A percentile compares a stretch with the other conserved stretches of the same genome.
phyloP scores from a whole-genome alignment of 2,329 filamentous ascomycete genomes.

The Endoconidiophora laricicola region DNA sequence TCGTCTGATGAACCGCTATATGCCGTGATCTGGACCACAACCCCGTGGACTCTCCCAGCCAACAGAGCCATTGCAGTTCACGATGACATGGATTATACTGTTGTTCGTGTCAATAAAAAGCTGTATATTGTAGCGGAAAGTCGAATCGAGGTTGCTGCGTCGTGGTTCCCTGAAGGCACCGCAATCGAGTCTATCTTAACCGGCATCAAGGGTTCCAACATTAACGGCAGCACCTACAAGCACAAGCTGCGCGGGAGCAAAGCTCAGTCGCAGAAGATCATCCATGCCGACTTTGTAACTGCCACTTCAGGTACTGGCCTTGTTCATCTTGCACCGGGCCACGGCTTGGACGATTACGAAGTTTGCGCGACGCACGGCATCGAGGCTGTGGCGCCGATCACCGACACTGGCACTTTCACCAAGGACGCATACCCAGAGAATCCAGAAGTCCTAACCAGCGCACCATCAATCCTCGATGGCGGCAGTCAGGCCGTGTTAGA shows the following conservation, averaged over 20 bases:
- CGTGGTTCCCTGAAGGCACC: constrained; percentile 31
- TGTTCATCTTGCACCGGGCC: constrained; percentile 88
- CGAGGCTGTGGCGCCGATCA: constrained; percentile 63
- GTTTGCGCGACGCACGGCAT: constrained; percentile 57
- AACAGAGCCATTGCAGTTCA: constrained; percentile 81
- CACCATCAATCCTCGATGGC: constrained; percentile 52
- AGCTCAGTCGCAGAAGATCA: constrained; percentile 47
- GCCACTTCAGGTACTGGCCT: constrained; percentile 81
- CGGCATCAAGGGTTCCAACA: constrained; percentile 44
- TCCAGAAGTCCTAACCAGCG: constrained; percentile 44
- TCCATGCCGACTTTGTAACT: constrained; percentile 79
- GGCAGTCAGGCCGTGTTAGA: constrained; percentile 55
- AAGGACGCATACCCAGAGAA: constrained; percentile 57
- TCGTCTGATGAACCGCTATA: constrained; percentile 35
- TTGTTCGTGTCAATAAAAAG: constrained; percentile 41
- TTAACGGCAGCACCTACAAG: constrained; percentile 50
- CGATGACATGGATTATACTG: constrained; percentile 52
- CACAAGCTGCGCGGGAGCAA: constrained; percentile 49
- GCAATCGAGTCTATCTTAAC: constrained; percentile 31
- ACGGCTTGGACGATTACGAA: constrained; percentile 93
- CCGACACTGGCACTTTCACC: constrained; percentile 69
- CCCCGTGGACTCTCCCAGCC: constrained; percentile 89
- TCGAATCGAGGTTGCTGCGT: constrained; percentile 43
- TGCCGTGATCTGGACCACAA: constrained; percentile 97
- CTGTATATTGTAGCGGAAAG: constrained; percentile 57